A percentile compares a stretch with the other conserved stretches of the same genome.
Conservation (phyloP, 192 early-diverging fungal species). For the Coemansia sp. region DNA sequence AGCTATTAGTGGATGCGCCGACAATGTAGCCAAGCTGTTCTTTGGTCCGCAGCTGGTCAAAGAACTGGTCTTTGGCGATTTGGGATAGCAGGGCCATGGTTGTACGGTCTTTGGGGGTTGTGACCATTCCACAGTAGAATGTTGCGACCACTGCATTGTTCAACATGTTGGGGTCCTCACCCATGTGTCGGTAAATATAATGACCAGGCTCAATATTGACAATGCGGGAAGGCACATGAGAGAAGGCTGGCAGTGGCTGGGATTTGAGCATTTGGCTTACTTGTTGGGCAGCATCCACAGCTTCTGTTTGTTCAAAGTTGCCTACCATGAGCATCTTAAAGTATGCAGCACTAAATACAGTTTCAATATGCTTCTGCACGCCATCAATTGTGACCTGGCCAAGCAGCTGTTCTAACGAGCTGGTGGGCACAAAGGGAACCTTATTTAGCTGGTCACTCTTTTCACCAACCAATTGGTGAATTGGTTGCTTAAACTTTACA, state of each 20-base stretch:
- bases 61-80: conserved; percentile 75
- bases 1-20: neutral
- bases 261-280: conserved; percentile 60
- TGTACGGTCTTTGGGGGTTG: conserved; percentile 57
- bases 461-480: neutral
- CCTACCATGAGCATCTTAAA: conserved; percentile 79
- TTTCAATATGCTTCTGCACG: neutral
- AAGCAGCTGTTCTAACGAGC: neutral
- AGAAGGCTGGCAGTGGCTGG: conserved; percentile 47
- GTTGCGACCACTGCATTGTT: conserved; percentile 81
- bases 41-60: conserved; percentile 87
- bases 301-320: conserved; percentile 66
- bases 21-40: conserved; percentile 71
- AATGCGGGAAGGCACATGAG: neutral
- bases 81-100: conserved; percentile 64
- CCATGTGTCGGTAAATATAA: conserved; percentile 14
- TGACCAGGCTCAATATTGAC: conserved; percentile 26
- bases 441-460: neutral
- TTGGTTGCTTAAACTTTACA: neutral
- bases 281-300: conserved; percentile 57
- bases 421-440: neutral
- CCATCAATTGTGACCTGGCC: neutral
- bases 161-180: conserved; percentile 66
- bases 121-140: conserved; percentile 71
- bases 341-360: conserved; percentile 33